Percentiles rank a stretch among this genome's conserved stretches.
phyloP scores from a whole-genome alignment of 805 yeast genomes.

The Yamadazyma tumulicola region DNA sequence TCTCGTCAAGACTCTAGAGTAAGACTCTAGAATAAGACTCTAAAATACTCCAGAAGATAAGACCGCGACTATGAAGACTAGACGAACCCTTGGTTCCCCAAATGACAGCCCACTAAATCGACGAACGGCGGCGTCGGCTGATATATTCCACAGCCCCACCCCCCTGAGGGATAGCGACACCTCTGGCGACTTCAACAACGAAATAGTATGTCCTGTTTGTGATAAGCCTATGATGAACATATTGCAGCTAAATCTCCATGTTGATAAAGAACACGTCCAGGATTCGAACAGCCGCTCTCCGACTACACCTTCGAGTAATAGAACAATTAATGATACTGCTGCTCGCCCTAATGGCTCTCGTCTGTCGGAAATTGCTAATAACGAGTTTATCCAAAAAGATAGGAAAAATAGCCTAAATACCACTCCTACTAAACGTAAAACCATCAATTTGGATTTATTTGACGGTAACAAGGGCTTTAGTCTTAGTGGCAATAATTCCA shows the following conservation, averaged over 20 bases:
- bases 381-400: slow-evolving; percentile 28
- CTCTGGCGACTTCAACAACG: slow-evolving; percentile 1
- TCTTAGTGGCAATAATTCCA: slow-evolving; percentile 21
- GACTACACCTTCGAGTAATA: not conserved
- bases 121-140: too few species aligned
- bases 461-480: slow-evolving; percentile 42
- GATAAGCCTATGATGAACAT: slow-evolving; percentile 52
- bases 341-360: slow-evolving; percentile 1
- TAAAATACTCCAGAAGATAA: too few species aligned
- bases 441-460: slow-evolving; percentile 46
- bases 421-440: slow-evolving; percentile 28
- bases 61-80: too few species aligned
- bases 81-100: slow-evolving; percentile 22
- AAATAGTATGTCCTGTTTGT: slow-evolving; percentile 65
- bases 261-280: slow-evolving; percentile 63
- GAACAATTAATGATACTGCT: not conserved
- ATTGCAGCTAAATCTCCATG: slow-evolving; percentile 58
- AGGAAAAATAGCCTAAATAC: slow-evolving; percentile 39
- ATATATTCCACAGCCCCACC: too few species aligned
- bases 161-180: not conserved
- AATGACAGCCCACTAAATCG: slow-evolving; percentile 12
- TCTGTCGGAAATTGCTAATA: slow-evolving; percentile 8
- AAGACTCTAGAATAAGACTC: too few species aligned
- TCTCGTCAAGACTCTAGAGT: too few species aligned
- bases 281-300: slow-evolving; percentile 2